Evolutionary conservation across 2,329 filamentous ascomycete species (phyloP).

Genomic region (Aurifilum marmelostoma): DNA sequence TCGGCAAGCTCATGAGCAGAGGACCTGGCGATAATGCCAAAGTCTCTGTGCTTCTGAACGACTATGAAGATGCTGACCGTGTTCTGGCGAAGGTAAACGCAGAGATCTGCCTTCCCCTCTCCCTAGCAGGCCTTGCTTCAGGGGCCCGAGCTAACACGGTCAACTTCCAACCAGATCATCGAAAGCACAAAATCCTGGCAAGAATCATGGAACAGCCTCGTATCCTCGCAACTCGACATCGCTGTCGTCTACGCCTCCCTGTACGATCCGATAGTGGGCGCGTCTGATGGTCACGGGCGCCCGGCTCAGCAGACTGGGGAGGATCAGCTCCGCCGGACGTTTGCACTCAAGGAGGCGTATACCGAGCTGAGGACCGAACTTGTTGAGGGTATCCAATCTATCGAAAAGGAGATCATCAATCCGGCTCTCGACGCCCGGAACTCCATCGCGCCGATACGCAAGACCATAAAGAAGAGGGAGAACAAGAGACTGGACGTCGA

Average conservation of each 20-base stretch:
- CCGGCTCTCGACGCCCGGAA: constrained; percentile 72
- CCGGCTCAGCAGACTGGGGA: constrained; percentile 64
- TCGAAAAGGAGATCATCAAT: constrained; percentile 70
- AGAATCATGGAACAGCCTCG: constrained; percentile 75
- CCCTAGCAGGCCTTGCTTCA: not conserved
- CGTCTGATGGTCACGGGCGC: constrained; percentile 59
- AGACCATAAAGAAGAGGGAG: constrained; percentile 83
- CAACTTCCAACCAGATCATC: constrained; percentile 61
- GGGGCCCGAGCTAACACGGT: constrained; percentile 3
- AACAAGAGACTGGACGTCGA: constrained; percentile 83
- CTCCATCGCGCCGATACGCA: constrained; percentile 72
- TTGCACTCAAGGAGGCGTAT: constrained; percentile 68
- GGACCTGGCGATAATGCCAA: constrained; percentile 76
- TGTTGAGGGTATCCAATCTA: constrained; percentile 68
- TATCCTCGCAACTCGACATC: constrained; percentile 68
- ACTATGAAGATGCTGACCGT: constrained; percentile 80
- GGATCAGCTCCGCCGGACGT: constrained; percentile 64
- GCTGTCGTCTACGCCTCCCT: constrained; percentile 70
- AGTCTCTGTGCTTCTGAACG: constrained; percentile 72
- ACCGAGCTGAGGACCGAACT: constrained; percentile 73
- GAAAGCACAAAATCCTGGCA: constrained; percentile 77
- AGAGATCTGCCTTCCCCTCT: not conserved
- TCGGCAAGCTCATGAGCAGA: constrained; percentile 71
- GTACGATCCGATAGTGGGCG: constrained; percentile 76
- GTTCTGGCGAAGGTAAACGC: constrained; percentile 68